Evolutionary conservation across 2,329 filamentous ascomycete genomes (phyloP), one percentile per base, ranked within the genome.

Genomic region (Sporothrix curviconia): DNA sequence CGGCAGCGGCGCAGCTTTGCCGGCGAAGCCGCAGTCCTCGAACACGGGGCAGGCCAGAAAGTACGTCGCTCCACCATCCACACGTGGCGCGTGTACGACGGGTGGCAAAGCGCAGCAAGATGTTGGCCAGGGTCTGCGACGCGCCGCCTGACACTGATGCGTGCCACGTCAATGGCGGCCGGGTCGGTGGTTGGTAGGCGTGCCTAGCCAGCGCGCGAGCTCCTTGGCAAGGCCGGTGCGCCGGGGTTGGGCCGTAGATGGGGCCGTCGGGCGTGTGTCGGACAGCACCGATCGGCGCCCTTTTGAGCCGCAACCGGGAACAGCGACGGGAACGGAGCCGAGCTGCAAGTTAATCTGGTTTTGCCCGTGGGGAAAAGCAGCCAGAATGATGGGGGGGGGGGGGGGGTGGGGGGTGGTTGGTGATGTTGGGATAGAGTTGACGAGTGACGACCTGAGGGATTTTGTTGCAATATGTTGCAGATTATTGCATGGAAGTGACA

Each of bases 101-200:
- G 81, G 65, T 89, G 0, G 85, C 81, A 65, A 84, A 88, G 14
- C 82, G 81, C 62, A 81, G 78, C 24, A 89, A 72, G 11, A 88
- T 72, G 60, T 77, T 82, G 0, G 80, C 82, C 5, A 89, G 71
- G 63, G 82, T 86, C 67, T 86, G 82, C 28, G 80, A 84, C 2
- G 86, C 85, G 12, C 85, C 86, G 39, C 83, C 83, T 1, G 82
- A 89, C 81, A 65, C 76, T 79, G 58, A 88, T 80, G 22, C 84
- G 74, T 1, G 78, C 74, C 19, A 12, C 53, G 36, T 9, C 54
- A 14, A 71, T 61, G 68, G 36, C 15, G 4, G 36, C 14, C 28
- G 7, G 3, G 11, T 1, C 25, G n/a, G 0, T 67, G 68, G 2
- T n/a, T 65, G 58, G 66, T 87, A 88, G 66, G 84, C 1, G 67